Base-by-base conservation (phyloP, 108 stramenopile genomes). In the Nitzschia inconspicua region DNA sequence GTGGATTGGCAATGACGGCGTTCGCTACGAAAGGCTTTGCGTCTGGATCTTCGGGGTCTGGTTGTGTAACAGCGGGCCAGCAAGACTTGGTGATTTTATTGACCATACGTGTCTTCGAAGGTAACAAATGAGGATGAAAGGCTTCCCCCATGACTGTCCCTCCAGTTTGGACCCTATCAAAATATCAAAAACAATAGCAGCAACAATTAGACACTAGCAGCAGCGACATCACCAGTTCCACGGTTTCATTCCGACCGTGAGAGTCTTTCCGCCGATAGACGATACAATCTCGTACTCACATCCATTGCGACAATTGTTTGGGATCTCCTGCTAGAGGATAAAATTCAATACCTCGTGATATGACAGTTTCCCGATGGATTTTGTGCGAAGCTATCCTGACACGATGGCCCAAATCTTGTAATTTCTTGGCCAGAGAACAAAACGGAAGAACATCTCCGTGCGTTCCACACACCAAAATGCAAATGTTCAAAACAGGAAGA, bases 241-340 rank as follows among this genome's bases (percentile, higher is more conserved):
- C n/a, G n/a, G n/a, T n/a, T n/a, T n/a, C n/a, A n/a, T n/a, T n/a
- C n/a, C 13, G 37, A 11, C 9, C 13, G 37, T 11, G 4, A 29
- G 8, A 47, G 19, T 16, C 11, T 19, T n/a, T 8, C 11, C 46
- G 18, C 11, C 19, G 46, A 8, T 19, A 47, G 8, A 11, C 11
- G 8, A 16, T 16, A 20, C 18, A n/a, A 19, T 47, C 11, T 20
- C 18, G 13, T 9, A 26, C 24, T 53, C 24, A 30, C 79, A 79
- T 86, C 84, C 84, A 86, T 41, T 66, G 49, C 11, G 58, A 63
- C 11, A 88, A 57, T 36, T 74, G 35, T 51, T 77, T 77, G 1
- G 92, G 88, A 72, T 93, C 86, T 18, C 92, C 92, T 7, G 77
- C 92, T 43, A 93, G 60, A 11, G 92, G 92, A 52, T 82, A 93